Conservation (phyloP, 306 rosid species). For the Prosopis cineraria region DNA sequence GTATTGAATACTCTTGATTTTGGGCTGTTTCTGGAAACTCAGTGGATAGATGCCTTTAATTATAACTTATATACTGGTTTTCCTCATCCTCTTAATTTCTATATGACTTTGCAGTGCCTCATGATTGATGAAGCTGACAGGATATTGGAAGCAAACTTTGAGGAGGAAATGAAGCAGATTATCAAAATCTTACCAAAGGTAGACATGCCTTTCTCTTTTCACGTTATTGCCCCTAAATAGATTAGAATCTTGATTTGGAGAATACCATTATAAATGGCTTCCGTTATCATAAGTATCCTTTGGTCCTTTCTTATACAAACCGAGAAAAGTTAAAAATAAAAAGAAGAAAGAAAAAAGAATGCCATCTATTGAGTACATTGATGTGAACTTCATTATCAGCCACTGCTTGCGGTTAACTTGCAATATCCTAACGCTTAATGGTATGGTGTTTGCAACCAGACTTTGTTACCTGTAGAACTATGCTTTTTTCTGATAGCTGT, state of each 20-base stretch:
- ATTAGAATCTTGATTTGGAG: slow-evolving; percentile 12
- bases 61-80: slow-evolving; percentile 35
- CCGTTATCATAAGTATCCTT: background rate
- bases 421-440: background rate
- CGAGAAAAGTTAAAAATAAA: background rate
- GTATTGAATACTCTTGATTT: background rate
- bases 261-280: background rate
- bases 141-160: slow-evolving; percentile 92
- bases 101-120: slow-evolving; percentile 68
- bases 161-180: slow-evolving; percentile 96
- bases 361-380: background rate
- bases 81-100: slow-evolving; percentile 34
- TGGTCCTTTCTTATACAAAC: background rate
- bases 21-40: slow-evolving; percentile 1
- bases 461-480: background rate
- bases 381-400: slow-evolving; percentile 5
- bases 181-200: slow-evolving; percentile 84
- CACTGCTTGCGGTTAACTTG: background rate
- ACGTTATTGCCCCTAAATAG: background rate
- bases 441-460: background rate
- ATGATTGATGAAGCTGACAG: slow-evolving; percentile 96
- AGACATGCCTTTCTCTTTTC: slow-evolving; percentile 25
- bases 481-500: background rate
- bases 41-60: slow-evolving; percentile 16
- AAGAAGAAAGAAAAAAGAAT: background rate